Percentiles rank a stretch among this genome's conserved stretches.
Evolutionary conservation across 306 rosid species (phyloP).

Genomic region (Calophaca sinica): DNA sequence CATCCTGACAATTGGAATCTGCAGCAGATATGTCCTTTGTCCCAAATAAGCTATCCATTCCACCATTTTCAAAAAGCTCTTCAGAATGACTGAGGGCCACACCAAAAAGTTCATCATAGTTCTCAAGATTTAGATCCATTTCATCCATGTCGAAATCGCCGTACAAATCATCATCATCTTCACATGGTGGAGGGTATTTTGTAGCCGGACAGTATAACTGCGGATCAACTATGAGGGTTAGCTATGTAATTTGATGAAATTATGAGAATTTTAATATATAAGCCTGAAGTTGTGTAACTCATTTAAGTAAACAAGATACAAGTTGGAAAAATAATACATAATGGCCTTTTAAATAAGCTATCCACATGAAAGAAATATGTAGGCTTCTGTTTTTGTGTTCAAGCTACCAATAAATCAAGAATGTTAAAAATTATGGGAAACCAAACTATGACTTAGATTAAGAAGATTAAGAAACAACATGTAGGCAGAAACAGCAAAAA

Average conservation of each 20-base stretch:
- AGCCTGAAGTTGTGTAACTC: neutral
- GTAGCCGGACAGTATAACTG: constrained; percentile 68
- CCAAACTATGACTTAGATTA: neutral
- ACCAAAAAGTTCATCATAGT: constrained; percentile 95
- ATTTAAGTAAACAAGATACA: constrained; percentile 25
- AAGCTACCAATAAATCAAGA: constrained; percentile 31
- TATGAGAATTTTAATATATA: constrained; percentile 14
- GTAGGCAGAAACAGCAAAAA: neutral
- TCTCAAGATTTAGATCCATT: constrained; percentile 84
- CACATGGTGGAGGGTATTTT: constrained; percentile 56
- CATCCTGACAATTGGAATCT: constrained; percentile 74
- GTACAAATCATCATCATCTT: constrained; percentile 60
- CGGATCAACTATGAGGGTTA: constrained; percentile 49
- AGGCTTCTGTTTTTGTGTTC: neutral
- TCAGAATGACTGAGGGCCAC: constrained; percentile 83
- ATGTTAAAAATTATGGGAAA: neutral
- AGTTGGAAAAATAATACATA: constrained; percentile 8
- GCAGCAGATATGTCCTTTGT: constrained; percentile 64
- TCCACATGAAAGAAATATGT: neutral
- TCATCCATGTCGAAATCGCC: constrained; percentile 90
- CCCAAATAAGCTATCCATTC: constrained; percentile 90
- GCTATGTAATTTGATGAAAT: constrained; percentile 10
- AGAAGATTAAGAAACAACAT: constrained; percentile 27
- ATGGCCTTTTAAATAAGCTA: constrained; percentile 8
- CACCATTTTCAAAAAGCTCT: constrained; percentile 96